Percentiles rank a stretch among this genome's conserved stretches.
phyloP scores from a whole-genome alignment of 169 alveolate species.

The Perkinsus olseni region DNA sequence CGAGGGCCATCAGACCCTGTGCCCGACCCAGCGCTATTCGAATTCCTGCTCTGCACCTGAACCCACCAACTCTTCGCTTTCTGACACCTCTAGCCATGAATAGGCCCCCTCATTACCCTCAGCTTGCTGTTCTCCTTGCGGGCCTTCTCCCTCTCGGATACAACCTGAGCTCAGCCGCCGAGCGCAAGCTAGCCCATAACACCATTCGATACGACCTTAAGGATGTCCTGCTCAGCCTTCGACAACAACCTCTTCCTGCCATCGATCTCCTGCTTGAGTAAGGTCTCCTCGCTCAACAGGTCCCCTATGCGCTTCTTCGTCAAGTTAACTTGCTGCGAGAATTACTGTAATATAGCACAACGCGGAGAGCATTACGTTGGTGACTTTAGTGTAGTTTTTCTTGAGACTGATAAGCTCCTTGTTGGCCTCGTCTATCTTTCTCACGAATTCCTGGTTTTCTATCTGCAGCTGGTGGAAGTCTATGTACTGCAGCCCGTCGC shows the following conservation, averaged over 20 bases:
- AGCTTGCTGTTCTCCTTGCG: neutral
- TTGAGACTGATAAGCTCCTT: slow-evolving; percentile 55
- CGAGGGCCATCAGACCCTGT: neutral
- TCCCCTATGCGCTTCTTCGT: slow-evolving; percentile 28
- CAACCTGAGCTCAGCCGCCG: slow-evolving; percentile 20
- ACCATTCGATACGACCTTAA: slow-evolving; percentile 8
- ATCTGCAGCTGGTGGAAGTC: slow-evolving; percentile 82
- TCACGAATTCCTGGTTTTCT: slow-evolving; percentile 78
- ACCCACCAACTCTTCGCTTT: neutral
- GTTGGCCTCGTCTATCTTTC: slow-evolving; percentile 76
- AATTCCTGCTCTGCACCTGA: neutral
- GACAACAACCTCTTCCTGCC: neutral
- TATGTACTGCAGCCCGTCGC: slow-evolving; percentile 69
- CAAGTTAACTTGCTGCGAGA: slow-evolving; percentile 19
- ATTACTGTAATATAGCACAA: neutral
- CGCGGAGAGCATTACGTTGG: neutral
- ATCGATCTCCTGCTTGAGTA: neutral
- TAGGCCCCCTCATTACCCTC: neutral
- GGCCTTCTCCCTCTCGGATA: slow-evolving; percentile 22
- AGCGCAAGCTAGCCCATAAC: slow-evolving; percentile 22
- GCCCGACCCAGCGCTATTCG: neutral
- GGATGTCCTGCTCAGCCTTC: neutral
- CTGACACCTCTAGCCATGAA: neutral
- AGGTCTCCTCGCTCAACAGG: slow-evolving; percentile 17
- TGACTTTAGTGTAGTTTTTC: slow-evolving; percentile 56